A percentile compares a stretch with the other conserved stretches of the same genome.
These are phyloP conservation scores for Fomitopsis palustris DNA, from an alignment of 1,284 basidiomycete species.

Conservation along the genomic window DNA sequence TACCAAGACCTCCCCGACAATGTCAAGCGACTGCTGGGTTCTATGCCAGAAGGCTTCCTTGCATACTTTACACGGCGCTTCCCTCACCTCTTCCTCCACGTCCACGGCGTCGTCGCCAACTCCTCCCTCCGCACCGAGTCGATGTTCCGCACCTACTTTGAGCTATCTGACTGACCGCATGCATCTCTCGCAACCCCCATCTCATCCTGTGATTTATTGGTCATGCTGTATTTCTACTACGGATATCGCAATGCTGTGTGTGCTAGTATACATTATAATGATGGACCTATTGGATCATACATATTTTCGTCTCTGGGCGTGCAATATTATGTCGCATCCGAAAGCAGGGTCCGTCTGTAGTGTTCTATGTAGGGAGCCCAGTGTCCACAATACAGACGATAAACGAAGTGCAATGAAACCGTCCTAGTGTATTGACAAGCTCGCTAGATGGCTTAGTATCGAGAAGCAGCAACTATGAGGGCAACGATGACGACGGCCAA, in stretches of 20 bases:
- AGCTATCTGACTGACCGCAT: constrained; percentile 47
- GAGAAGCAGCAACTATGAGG: constrained; percentile 31
- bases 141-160: constrained; percentile 86
- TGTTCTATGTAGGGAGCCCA: not conserved
- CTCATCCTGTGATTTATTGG: constrained; percentile 11
- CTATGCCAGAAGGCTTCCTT: constrained; percentile 91
- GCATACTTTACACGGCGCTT: constrained; percentile 92
- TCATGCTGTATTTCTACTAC: constrained; percentile 17
- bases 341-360: not conserved
- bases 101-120: constrained; percentile 75
- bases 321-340: not conserved
- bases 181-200: constrained; percentile 1
- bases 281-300: constrained; percentile 1
- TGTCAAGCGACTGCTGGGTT: constrained; percentile 83
- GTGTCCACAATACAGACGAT: not conserved
- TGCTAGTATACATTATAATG: constrained; percentile 4
- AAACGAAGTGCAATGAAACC: too few relatives aligned
- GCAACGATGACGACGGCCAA: constrained; percentile 34
- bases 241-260: constrained; percentile 11
- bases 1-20: constrained; percentile 94
- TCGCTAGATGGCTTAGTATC: not conserved
- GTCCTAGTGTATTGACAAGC: not conserved
- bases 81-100: constrained; percentile 89
- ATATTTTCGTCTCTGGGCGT: not conserved
- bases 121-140: constrained; percentile 71